Evolutionary conservation across 192 early-diverging fungal genomes (phyloP).

Genomic region (Funneliformis mosseae): DNA sequence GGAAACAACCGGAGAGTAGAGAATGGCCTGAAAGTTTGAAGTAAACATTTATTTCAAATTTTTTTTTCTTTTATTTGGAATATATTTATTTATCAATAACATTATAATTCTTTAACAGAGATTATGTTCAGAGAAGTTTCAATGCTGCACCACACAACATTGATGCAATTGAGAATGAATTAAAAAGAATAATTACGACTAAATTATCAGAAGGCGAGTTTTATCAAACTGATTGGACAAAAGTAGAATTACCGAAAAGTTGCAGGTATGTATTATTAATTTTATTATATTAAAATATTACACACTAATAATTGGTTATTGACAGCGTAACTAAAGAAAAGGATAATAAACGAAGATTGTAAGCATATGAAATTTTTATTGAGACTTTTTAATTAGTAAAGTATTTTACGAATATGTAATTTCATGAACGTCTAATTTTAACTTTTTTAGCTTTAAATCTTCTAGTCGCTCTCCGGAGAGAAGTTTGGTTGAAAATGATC

Average conservation of each 20-base stretch:
- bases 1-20: slow-evolving; percentile 2
- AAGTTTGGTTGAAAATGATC: background rate
- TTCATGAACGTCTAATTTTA: slow-evolving; percentile 24
- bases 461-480: background rate
- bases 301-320: background rate
- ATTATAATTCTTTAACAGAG: slow-evolving; percentile 31
- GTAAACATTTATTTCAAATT: slow-evolving; percentile 1
- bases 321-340: background rate
- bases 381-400: background rate
- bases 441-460: background rate
- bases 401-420: background rate
- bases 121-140: slow-evolving; percentile 47
- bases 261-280: background rate
- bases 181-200: slow-evolving; percentile 58
- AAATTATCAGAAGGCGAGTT: slow-evolving; percentile 48
- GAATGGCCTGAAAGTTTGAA: slow-evolving; percentile 33
- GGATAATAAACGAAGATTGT: slow-evolving; percentile 10
- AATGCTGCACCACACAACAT: slow-evolving; percentile 40
- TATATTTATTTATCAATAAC: background rate
- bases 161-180: slow-evolving; percentile 53
- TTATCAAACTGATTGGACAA: slow-evolving; percentile 67
- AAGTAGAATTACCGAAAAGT: slow-evolving; percentile 68
- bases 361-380: background rate
- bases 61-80: background rate
- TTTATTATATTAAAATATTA: background rate